Evolutionary conservation across 495 filamentous ascomycete genomes (phyloP).

Genomic region (Penicillium cinerascens): DNA sequence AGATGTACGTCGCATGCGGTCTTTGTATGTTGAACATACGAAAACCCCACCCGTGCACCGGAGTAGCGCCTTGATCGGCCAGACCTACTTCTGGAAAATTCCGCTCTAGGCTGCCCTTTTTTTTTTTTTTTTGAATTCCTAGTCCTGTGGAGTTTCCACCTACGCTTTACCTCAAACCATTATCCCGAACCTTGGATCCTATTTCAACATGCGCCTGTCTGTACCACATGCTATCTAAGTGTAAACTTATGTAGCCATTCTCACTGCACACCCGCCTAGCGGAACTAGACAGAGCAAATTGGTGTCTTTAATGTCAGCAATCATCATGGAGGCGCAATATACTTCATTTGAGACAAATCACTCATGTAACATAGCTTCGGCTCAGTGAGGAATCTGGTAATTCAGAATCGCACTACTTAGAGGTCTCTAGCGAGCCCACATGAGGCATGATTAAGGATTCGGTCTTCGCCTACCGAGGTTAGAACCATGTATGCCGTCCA

Average conservation of each 20-base stretch:
- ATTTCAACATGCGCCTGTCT: not conserved
- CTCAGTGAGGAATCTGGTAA: not conserved
- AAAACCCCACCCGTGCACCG: not conserved
- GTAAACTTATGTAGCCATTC: not conserved
- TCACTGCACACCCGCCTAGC: not conserved
- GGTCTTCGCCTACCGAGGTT: not conserved
- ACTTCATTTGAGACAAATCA: not conserved
- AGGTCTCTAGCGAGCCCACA: not conserved
- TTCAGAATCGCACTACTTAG: not conserved
- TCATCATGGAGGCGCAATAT: not conserved
- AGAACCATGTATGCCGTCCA: not conserved
- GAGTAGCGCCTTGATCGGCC: not conserved
- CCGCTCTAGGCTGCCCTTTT: not conserved
- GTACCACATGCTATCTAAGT: not conserved
- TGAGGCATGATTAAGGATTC: not conserved
- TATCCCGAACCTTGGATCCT: too few relatives aligned
- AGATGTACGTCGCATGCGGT: not conserved
- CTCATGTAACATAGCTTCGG: not conserved
- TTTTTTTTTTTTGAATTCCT: not conserved
- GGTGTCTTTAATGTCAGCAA: not conserved
- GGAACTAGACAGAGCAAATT: not conserved
- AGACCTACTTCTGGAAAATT: not conserved
- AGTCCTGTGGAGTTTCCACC: not conserved
- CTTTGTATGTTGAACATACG: not conserved
- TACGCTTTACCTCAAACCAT: too few relatives aligned